Percentiles rank a stretch among this genome's conserved stretches.
These are phyloP conservation scores for Brassica cretica DNA, from an alignment of 345 rosid species.

Conservation along the genomic window DNA sequence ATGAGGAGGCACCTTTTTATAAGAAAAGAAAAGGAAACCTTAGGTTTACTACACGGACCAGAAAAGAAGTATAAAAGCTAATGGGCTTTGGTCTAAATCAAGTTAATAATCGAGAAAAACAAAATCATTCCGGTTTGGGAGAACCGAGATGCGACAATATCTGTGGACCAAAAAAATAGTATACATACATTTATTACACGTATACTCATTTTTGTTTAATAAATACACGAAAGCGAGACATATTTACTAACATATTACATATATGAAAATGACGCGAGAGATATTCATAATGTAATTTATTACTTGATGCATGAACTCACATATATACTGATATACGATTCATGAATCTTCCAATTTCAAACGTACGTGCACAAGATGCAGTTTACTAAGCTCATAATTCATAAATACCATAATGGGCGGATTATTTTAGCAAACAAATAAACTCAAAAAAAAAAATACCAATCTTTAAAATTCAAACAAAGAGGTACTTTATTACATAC, in stretches of 20 bases:
- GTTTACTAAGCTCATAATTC: background rate
- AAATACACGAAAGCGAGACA: slow-evolving; percentile 23
- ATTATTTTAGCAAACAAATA: background rate
- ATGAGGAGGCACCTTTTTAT: too few relatives aligned
- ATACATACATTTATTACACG: slow-evolving; percentile 25
- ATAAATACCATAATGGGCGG: background rate
- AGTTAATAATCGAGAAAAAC: too few relatives aligned
- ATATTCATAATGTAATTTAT: background rate
- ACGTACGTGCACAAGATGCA: slow-evolving; percentile 24
- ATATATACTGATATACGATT: background rate
- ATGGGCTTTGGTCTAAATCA: too few relatives aligned
- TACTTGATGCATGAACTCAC: slow-evolving; percentile 21
- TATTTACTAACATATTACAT: slow-evolving; percentile 6
- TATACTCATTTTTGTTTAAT: slow-evolving; percentile 6
- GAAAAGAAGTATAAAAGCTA: too few relatives aligned
- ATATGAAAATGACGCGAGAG: slow-evolving; percentile 10
- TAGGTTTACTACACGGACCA: too few relatives aligned
- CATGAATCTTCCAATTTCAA: slow-evolving; percentile 20
- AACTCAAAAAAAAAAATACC: background rate
- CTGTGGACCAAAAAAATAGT: too few relatives aligned
- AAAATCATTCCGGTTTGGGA: too few relatives aligned
- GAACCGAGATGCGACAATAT: too few relatives aligned
- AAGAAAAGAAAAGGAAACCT: too few relatives aligned
- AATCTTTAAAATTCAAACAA: background rate
- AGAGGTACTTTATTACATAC: background rate